Conservation (phyloP, 208 protist genomes). For the Leishmania arabica region DNA sequence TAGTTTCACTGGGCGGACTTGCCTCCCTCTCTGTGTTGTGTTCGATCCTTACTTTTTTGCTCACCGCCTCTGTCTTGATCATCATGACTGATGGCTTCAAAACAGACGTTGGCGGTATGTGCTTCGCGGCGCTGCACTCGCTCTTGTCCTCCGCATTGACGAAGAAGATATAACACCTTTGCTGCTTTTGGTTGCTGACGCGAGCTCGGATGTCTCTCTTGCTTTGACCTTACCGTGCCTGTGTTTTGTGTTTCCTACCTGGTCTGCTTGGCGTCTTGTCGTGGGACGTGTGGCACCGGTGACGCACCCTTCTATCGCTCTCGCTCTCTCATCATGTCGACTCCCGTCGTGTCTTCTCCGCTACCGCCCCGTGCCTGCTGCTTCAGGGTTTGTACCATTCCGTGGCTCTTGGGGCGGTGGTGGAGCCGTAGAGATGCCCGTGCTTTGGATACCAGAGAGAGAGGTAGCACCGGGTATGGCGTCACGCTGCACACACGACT, state of each 20-base stretch:
- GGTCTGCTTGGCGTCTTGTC: not conserved
- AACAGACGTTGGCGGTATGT: not conserved
- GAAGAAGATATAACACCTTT: not conserved
- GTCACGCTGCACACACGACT: not conserved
- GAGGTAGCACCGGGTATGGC: not conserved
- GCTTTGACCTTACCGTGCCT: not conserved
- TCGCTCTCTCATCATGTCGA: not conserved
- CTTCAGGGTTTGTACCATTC: not conserved
- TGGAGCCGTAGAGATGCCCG: not conserved
- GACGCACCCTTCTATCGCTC: not conserved
- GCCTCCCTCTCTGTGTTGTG: not conserved
- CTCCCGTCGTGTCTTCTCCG: not conserved
- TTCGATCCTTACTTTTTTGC: not conserved
- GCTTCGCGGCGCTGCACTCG: not conserved
- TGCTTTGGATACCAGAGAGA: not conserved
- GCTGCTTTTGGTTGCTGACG: not conserved
- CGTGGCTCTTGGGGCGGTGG: not conserved
- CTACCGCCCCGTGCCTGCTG: not conserved
- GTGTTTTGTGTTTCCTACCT: not conserved
- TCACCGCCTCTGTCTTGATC: not conserved
- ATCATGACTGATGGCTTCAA: not conserved
- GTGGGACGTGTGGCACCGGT: not conserved
- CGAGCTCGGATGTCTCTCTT: not conserved
- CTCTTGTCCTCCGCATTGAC: not conserved
- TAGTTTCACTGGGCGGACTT: not conserved